These are phyloP conservation scores for Nitzschia inconspicua DNA, from an alignment of 108 stramenopile species.

Conservation along the genomic window DNA sequence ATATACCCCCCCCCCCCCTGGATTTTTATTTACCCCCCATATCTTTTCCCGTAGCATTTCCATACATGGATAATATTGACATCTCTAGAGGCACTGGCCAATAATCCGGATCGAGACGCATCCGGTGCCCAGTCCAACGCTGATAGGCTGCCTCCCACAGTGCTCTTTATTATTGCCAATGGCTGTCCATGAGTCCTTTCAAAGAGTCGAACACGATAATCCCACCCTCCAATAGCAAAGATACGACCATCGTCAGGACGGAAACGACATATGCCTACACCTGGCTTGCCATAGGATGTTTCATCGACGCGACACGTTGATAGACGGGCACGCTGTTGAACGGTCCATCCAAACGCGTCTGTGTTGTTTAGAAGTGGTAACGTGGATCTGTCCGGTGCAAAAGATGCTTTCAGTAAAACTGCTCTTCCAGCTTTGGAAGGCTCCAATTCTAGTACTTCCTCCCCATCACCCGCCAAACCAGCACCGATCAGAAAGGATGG, in stretches of 20 bases:
- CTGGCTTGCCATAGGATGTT: slow-evolving; percentile 52
- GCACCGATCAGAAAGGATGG: slow-evolving; percentile 42
- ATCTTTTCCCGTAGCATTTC: slow-evolving; percentile 40
- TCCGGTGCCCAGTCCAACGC: slow-evolving; percentile 78
- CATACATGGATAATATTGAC: slow-evolving; percentile 64
- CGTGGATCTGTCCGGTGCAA: background rate
- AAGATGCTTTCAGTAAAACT: slow-evolving; percentile 51
- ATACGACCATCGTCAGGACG: slow-evolving; percentile 67
- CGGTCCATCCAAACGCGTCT: slow-evolving; percentile 1
- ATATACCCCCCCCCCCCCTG: too few species aligned
- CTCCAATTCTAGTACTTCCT: slow-evolving; percentile 46
- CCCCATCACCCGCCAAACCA: slow-evolving; percentile 75
- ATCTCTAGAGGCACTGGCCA: slow-evolving; percentile 61
- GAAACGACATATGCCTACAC: slow-evolving; percentile 68
- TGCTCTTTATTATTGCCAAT: slow-evolving; percentile 63
- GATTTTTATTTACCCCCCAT: too few species aligned
- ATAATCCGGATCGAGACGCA: slow-evolving; percentile 49
- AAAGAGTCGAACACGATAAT: slow-evolving; percentile 68
- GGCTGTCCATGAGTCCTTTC: slow-evolving; percentile 48
- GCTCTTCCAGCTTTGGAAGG: slow-evolving; percentile 53
- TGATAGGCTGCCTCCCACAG: slow-evolving; percentile 50
- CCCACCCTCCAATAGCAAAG: slow-evolving; percentile 87
- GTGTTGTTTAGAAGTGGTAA: background rate
- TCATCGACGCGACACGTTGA: slow-evolving; percentile 56
- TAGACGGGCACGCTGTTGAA: slow-evolving; percentile 37